Percentiles rank a stretch among this genome's conserved stretches.
These are phyloP conservation scores for Lycium ferocissimum DNA, from an alignment of 257 asterid species.

Conservation along the genomic window DNA sequence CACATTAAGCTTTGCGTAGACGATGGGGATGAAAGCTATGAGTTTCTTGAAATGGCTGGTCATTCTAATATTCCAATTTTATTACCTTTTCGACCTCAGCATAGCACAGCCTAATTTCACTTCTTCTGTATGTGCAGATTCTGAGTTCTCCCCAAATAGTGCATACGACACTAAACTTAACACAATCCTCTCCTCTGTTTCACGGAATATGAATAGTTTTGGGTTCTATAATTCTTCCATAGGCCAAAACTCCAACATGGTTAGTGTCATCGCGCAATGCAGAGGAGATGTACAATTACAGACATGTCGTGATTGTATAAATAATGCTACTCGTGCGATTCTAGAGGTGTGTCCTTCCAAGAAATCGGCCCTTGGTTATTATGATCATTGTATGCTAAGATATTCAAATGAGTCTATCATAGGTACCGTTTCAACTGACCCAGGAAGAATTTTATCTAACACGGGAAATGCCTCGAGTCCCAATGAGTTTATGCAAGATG, in stretches of 20 bases:
- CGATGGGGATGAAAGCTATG: too few relatives aligned
- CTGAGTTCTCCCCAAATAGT: conserved; percentile 32
- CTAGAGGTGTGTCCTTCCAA: conserved; percentile 27
- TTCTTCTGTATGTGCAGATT: too few relatives aligned
- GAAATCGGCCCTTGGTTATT: conserved; percentile 36
- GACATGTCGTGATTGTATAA: conserved; percentile 38
- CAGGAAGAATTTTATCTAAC: not conserved
- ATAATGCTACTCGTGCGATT: not conserved
- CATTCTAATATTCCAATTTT: too few relatives aligned
- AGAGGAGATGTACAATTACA: conserved; percentile 38
- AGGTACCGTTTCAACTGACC: not conserved
- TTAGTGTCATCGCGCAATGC: conserved; percentile 40
- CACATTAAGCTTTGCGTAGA: too few relatives aligned
- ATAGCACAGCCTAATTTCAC: too few relatives aligned
- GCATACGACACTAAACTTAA: conserved; percentile 40
- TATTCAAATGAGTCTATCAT: conserved; percentile 34
- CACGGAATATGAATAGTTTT: conserved; percentile 27
- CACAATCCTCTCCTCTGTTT: conserved; percentile 40
- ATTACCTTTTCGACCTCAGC: too few relatives aligned
- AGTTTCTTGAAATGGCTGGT: too few relatives aligned
- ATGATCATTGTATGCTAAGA: conserved; percentile 32
- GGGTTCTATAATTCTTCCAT: conserved; percentile 41
- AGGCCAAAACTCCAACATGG: conserved; percentile 30
- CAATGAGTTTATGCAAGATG: too few relatives aligned
- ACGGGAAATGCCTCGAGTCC: too few relatives aligned